Conservation (phyloP, 176 grass and related monocot species). For the Aegilops speltoides region DNA sequence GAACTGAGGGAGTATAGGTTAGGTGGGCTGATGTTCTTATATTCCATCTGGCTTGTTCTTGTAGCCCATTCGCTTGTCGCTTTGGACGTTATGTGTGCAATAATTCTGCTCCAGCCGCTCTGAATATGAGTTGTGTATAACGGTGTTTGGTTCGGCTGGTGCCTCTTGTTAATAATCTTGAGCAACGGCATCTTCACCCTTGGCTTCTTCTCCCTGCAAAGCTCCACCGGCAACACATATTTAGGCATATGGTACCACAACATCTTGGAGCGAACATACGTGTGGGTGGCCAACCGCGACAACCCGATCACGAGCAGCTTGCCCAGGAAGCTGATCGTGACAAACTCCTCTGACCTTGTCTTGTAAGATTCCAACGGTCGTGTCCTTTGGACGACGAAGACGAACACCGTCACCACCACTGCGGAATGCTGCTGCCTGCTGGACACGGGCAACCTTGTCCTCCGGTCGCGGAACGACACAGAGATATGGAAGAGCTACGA, state of each 20-base stretch:
- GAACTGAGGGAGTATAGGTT: too few species aligned
- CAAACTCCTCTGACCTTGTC: slow-evolving; percentile 24
- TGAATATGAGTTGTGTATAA: too few species aligned
- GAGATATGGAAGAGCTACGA: background rate
- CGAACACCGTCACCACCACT: background rate
- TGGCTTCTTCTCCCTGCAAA: slow-evolving; percentile 17
- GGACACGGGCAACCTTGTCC: slow-evolving; percentile 27
- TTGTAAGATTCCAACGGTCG: slow-evolving; percentile 15
- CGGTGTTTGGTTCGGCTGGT: too few species aligned
- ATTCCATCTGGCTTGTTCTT: too few species aligned
- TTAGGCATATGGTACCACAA: slow-evolving; percentile 47
- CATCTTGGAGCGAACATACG: background rate
- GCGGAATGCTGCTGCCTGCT: background rate
- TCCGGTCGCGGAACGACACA: background rate
- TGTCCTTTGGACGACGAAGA: slow-evolving; percentile 13
- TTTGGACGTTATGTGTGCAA: too few species aligned
- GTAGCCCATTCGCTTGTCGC: too few species aligned
- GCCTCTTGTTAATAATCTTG: background rate
- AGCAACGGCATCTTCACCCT: background rate
- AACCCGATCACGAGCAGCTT: slow-evolving; percentile 9
- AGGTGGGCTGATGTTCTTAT: too few species aligned
- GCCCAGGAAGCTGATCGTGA: slow-evolving; percentile 4
- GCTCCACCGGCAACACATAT: background rate
- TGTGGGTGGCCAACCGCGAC: slow-evolving; percentile 34
- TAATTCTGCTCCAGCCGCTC: too few species aligned